Evolutionary conservation across 164 flowering plant genomes (phyloP).

Genomic region (Brasenia schreberi): DNA sequence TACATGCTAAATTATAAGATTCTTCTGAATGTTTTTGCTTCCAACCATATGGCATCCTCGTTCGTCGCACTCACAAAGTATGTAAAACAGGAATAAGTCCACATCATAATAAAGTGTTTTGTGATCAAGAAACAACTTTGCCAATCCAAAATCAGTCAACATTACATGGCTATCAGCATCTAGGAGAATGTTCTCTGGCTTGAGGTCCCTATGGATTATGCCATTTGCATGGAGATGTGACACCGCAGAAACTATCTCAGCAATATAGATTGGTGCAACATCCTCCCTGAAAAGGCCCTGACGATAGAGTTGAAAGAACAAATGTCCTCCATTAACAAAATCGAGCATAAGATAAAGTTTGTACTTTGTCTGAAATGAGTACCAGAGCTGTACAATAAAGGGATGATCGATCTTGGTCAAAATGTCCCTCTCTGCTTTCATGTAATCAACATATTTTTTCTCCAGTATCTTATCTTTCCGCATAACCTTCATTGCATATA

Average conservation of each 20-base stretch:
- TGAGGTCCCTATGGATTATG: conserved; percentile 84
- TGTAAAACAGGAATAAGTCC: conserved; percentile 83
- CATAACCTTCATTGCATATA: conserved; percentile 96
- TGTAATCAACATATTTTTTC: conserved; percentile 74
- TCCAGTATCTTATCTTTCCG: conserved; percentile 79
- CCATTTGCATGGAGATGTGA: conserved; percentile 74
- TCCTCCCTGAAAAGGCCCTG: conserved; percentile 92
- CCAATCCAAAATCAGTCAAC: too few relatives aligned
- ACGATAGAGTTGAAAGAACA: conserved; percentile 70
- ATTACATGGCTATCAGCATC: conserved; percentile 76
- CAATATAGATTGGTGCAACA: conserved; percentile 60
- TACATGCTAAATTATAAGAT: conserved; percentile 92
- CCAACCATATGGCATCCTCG: conserved; percentile 99
- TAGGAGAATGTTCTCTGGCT: conserved; percentile 75
- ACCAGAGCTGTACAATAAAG: conserved; percentile 76
- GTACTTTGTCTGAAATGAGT: conserved; percentile 86
- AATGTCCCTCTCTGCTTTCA: conserved; percentile 90
- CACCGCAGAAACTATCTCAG: conserved; percentile 83
- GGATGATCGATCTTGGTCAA: conserved; percentile 77
- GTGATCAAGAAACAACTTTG: conserved; percentile 95
- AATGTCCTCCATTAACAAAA: conserved; percentile 77
- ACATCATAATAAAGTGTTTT: conserved; percentile 99
- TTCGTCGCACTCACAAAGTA: conserved; percentile 97
- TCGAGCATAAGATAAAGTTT: conserved; percentile 73
- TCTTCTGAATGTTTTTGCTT: conserved; percentile 99